A percentile compares a stretch with the other conserved stretches of the same genome.
phyloP scores from a whole-genome alignment of 768 basidiomycete genomes.

The Lactifluus piperatus region DNA sequence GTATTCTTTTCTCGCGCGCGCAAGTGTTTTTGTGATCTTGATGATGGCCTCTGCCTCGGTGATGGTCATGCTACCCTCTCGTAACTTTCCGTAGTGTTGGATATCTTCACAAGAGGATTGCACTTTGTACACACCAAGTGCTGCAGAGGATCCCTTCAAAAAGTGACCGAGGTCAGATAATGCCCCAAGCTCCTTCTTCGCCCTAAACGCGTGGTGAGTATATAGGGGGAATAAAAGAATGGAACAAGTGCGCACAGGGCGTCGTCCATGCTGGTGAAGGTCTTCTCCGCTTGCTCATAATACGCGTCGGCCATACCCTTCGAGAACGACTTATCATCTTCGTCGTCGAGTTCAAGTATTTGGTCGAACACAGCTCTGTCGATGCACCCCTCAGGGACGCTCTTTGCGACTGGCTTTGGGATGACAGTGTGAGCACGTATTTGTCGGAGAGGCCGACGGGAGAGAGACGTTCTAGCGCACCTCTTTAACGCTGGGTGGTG shows the following conservation, averaged over 20 bases:
- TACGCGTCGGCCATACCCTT: conserved; percentile 71
- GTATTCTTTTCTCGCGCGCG: conserved; percentile 13
- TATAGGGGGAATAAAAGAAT: neutral
- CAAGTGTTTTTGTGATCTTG: conserved; percentile 10
- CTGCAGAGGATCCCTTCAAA: conserved; percentile 95
- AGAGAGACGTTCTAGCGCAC: neutral
- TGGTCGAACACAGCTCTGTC: conserved; percentile 79
- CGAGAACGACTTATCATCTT: conserved; percentile 77
- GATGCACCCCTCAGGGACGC: conserved; percentile 35
- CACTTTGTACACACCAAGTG: conserved; percentile 77
- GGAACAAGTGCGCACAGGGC: conserved; percentile 13
- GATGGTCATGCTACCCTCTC: neutral
- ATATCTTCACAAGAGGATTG: conserved; percentile 84
- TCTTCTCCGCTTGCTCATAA: conserved; percentile 68
- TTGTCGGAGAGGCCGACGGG: neutral
- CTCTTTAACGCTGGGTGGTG: neutral
- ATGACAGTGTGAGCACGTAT: neutral
- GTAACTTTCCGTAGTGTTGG: conserved; percentile 52
- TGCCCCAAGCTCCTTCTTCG: conserved; percentile 48
- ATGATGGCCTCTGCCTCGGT: conserved; percentile 4
- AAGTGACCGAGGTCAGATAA: conserved; percentile 84
- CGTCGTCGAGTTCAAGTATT: conserved; percentile 90
- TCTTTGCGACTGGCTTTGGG: neutral
- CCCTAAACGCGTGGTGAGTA: conserved; percentile 37
- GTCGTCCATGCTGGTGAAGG: conserved; percentile 70